These are phyloP conservation scores for Metarhizium humberi DNA, from an alignment of 2,329 filamentous ascomycete genomes.

Conservation along the genomic window DNA sequence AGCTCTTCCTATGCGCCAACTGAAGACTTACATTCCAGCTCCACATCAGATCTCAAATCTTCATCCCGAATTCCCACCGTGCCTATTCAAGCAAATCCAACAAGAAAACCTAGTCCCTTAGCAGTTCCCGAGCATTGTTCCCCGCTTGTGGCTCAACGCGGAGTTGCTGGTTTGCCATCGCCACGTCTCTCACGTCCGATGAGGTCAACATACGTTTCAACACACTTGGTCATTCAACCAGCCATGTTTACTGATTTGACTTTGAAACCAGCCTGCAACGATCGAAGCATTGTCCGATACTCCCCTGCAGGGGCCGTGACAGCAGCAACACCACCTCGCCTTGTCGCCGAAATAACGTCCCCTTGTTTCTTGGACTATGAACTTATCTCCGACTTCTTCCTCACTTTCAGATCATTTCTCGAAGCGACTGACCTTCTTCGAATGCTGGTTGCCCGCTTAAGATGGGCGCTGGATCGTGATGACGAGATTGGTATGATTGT, in stretches of 20 bases:
- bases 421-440: constrained; percentile 66
- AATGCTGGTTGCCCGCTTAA: constrained; percentile 74
- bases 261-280: constrained; percentile 68
- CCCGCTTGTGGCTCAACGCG: constrained; percentile 13
- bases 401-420: constrained; percentile 86
- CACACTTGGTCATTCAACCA: constrained; percentile 50
- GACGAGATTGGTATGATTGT: constrained; percentile 89
- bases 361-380: constrained; percentile 95
- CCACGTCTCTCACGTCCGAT: constrained; percentile 30
- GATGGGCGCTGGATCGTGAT: constrained; percentile 72
- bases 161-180: constrained; percentile 20
- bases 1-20: constrained; percentile 73
- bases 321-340: constrained; percentile 80
- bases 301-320: constrained; percentile 65
- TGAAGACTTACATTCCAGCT: constrained; percentile 60
- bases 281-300: constrained; percentile 75
- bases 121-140: constrained; percentile 26
- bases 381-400: constrained; percentile 92
- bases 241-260: constrained; percentile 77
- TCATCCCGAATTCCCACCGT: constrained; percentile 21
- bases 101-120: constrained; percentile 28
- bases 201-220: constrained; percentile 39
- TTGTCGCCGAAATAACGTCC: constrained; percentile 94
- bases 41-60: constrained; percentile 36
- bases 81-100: constrained; percentile 16